Conservation (phyloP, 2,329 filamentous ascomycete genomes). For the Talaromyces sp. region DNA sequence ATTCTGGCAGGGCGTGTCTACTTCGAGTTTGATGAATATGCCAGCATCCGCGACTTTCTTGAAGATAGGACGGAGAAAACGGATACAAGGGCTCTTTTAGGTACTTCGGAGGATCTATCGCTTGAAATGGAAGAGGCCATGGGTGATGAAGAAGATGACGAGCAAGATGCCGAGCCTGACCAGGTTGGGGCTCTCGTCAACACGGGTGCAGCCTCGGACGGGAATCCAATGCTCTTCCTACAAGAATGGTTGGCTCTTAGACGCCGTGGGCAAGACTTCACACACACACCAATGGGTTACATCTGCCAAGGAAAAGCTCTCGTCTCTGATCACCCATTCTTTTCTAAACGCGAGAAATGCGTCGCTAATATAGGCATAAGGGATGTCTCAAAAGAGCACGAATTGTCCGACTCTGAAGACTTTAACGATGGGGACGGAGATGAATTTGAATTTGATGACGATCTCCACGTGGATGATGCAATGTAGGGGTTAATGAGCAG, state of each 20-base stretch:
- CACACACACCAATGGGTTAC: conserved; percentile 30
- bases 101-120: not conserved
- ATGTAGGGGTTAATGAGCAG: not conserved
- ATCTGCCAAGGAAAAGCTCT: conserved; percentile 25
- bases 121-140: not conserved
- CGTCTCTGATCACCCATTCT: conserved; percentile 23
- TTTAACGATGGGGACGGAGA: not conserved
- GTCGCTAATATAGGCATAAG: not conserved
- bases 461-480: not conserved
- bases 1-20: conserved; percentile 58
- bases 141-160: not conserved
- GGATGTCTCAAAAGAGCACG: not conserved
- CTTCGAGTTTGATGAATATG: conserved; percentile 22
- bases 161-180: not conserved
- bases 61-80: not conserved
- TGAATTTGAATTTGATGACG: not conserved
- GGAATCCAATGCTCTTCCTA: conserved; percentile 21
- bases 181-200: not conserved
- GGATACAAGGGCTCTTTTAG: not conserved
- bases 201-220: not conserved
- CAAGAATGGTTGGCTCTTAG: conserved; percentile 27
- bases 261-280: conserved; percentile 28
- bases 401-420: not conserved
- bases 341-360: conserved; percentile 10
- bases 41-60: conserved; percentile 3